phyloP scores from a whole-genome alignment of 768 basidiomycete genomes.

The Cubamyces sp. region DNA sequence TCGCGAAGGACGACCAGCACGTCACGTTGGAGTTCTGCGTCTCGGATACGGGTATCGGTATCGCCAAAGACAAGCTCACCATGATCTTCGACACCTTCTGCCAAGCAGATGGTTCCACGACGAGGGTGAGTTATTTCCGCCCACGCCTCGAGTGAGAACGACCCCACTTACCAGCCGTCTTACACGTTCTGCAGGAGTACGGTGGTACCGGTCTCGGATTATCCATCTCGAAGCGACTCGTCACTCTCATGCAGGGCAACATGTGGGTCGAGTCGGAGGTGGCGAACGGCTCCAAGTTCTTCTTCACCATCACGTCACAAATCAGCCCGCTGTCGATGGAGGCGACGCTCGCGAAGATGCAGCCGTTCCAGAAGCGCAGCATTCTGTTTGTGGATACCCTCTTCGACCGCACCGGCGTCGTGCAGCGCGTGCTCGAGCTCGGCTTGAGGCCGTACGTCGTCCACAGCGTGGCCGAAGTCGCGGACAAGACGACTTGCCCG shows the following conservation, averaged over 20 bases:
- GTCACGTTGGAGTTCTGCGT: slow-evolving; percentile 97
- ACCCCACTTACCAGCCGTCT: slow-evolving; percentile 3
- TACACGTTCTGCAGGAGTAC: slow-evolving; percentile 67
- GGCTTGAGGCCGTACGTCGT: slow-evolving; percentile 78
- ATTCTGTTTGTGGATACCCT: slow-evolving; percentile 93
- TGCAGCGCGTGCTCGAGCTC: slow-evolving; percentile 75
- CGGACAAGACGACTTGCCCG: slow-evolving; percentile 79
- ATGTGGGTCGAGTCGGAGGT: slow-evolving; percentile 99
- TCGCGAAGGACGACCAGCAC: slow-evolving; percentile 78
- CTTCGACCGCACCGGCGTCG: slow-evolving; percentile 73
- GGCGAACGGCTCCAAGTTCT: slow-evolving; percentile 90
- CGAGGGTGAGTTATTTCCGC: slow-evolving; percentile 59
- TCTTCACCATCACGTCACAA: slow-evolving; percentile 93
- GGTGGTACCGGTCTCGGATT: slow-evolving; percentile 96
- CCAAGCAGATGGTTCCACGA: slow-evolving; percentile 98
- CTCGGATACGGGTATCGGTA: slow-evolving; percentile 97
- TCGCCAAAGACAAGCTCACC: slow-evolving; percentile 97
- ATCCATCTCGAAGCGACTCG: slow-evolving; percentile 96
- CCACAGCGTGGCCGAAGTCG: slow-evolving; percentile 78
- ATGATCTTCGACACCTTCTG: slow-evolving; percentile 99
- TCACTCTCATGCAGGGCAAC: slow-evolving; percentile 96
- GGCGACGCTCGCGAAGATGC: slow-evolving; percentile 74
- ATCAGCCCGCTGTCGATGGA: slow-evolving; percentile 79
- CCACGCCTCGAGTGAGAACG: not conserved
- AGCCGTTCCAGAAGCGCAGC: slow-evolving; percentile 83